A percentile compares a stretch with the other conserved stretches of the same genome.
Conservation (phyloP, 495 filamentous ascomycete genomes). For the Echria macrotheca region DNA sequence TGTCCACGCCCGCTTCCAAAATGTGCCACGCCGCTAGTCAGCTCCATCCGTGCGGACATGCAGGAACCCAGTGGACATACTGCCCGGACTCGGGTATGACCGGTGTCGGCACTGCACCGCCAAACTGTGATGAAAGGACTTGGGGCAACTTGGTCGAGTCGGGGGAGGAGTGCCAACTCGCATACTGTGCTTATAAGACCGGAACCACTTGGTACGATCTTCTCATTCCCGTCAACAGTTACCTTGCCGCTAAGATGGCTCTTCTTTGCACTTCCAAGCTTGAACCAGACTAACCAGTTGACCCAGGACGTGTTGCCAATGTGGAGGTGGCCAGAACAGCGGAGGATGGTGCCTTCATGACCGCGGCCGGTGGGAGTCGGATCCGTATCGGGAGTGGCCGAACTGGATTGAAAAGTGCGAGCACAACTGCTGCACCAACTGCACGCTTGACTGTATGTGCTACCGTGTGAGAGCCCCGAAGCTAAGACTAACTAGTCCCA, state of each 20-base stretch:
- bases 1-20: no score
- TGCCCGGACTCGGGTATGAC: constrained; percentile 5
- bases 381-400: not conserved
- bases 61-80: constrained; percentile 4
- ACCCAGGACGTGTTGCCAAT: constrained; percentile 8
- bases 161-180: not conserved
- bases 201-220: constrained; percentile 10
- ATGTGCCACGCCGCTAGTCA: constrained; percentile 7
- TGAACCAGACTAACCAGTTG: not conserved
- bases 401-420: constrained; percentile 8
- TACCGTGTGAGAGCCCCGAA: not conserved
- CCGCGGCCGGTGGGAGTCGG: constrained; percentile 3
- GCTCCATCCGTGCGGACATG: constrained; percentile 7
- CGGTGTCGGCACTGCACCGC: not conserved
- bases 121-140: not conserved
- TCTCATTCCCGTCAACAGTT: no score
- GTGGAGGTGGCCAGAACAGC: constrained; percentile 5
- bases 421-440: constrained; percentile 7
- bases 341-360: constrained; percentile 9
- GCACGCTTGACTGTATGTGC: not conserved
- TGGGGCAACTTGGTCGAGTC: not conserved
- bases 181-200: constrained; percentile 1
- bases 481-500: not conserved
- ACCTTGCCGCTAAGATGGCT: no score
- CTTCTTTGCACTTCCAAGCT: not conserved